Evolutionary conservation across 352 stramenopile genomes (phyloP), one percentile per base, ranked within the genome.

Genomic region (Phytopythium sindhum): DNA sequence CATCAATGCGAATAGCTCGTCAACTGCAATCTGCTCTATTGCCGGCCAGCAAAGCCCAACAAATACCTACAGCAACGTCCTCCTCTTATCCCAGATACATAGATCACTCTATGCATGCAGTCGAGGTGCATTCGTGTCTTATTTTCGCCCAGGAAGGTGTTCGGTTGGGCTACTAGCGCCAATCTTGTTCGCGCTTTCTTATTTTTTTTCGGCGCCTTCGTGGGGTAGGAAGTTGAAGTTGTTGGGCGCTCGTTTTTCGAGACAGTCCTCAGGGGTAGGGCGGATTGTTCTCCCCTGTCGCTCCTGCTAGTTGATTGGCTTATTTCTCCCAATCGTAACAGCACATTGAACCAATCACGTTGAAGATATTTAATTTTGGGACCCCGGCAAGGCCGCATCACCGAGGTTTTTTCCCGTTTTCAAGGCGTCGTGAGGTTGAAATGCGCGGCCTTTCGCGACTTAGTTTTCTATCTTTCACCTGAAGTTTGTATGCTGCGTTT

Each of bases 401-500:
- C 23, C 23, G 44, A 51, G 47, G 47, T 53, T 53, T 53, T 51
- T 53, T 33, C 23, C 14, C n/a, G 3, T n/a, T n/a, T n/a, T n/a
- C n/a, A 28, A 50, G 21, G 6, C 19, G 42, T 48, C 7, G 19
- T 24, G 42, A 48, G 42, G 42, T 48, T 48, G 5, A 48, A 48
- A 26, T 10, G 42, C 33, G 37, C 37, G 37, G 31, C 33, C n/a
- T 31, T 42, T 44, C 29, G 31, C 31, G 33, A 6, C 52, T 10
- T 26, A 19, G 8, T n/a, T 39, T 31, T 58, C 24, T 24, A 31
- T 58, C 19, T 47, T 39, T 47, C 52, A 57, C 52, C 45, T 39
- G 52, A 57, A 45, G 31, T 57, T 57, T 57, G 52, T 57, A 57
- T 57, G 2, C n/a, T 17, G 52, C 52, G 52, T 58, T 23, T 58